Percentiles rank a stretch among this genome's conserved stretches.
Evolutionary conservation across 106 monocot genomes (phyloP).

Genomic region (Dioscorea zingiberensis): DNA sequence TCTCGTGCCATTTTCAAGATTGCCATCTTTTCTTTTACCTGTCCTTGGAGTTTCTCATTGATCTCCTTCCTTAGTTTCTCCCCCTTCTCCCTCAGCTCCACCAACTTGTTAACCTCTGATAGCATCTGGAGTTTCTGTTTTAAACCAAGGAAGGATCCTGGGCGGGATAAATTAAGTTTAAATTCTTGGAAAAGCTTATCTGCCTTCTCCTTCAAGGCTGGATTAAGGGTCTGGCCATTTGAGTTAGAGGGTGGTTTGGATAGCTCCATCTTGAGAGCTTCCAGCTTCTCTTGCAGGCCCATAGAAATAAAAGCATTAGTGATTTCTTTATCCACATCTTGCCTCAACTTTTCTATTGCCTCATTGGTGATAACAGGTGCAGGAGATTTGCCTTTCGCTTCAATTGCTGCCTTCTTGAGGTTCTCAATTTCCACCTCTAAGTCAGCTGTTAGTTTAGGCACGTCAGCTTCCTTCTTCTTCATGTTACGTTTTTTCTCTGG

Average conservation of each 20-base stretch:
- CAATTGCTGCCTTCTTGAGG: slow-evolving; percentile 32
- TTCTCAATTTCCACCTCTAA: slow-evolving; percentile 54
- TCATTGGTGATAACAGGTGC: slow-evolving; percentile 30
- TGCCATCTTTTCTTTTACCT: slow-evolving; percentile 38
- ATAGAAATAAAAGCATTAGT: slow-evolving; percentile 55
- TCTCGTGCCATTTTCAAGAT: slow-evolving; percentile 45
- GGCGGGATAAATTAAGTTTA: slow-evolving; percentile 31
- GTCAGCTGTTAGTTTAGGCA: slow-evolving; percentile 36
- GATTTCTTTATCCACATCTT: slow-evolving; percentile 66
- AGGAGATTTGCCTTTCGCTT: slow-evolving; percentile 27
- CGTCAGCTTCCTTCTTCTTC: slow-evolving; percentile 58
- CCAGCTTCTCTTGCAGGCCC: slow-evolving; percentile 67
- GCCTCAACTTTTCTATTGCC: slow-evolving; percentile 36
- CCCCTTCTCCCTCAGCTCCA: slow-evolving; percentile 31
- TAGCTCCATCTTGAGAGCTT: slow-evolving; percentile 57
- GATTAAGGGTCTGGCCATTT: slow-evolving; percentile 27
- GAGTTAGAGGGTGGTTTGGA: slow-evolving; percentile 29
- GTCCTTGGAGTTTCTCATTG: slow-evolving; percentile 46
- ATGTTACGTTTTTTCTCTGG: slow-evolving; percentile 63
- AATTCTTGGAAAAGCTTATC: slow-evolving; percentile 62
- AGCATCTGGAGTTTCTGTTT: slow-evolving; percentile 61
- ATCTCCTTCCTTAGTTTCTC: slow-evolving; percentile 70
- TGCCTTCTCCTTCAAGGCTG: slow-evolving; percentile 40
- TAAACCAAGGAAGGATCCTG: slow-evolving; percentile 39
- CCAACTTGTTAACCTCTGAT: slow-evolving; percentile 36